A percentile compares a stretch with the other conserved stretches of the same genome.
These are phyloP conservation scores for Rhodotorula sp. DNA, from an alignment of 1,284 basidiomycete genomes.

Conservation along the genomic window DNA sequence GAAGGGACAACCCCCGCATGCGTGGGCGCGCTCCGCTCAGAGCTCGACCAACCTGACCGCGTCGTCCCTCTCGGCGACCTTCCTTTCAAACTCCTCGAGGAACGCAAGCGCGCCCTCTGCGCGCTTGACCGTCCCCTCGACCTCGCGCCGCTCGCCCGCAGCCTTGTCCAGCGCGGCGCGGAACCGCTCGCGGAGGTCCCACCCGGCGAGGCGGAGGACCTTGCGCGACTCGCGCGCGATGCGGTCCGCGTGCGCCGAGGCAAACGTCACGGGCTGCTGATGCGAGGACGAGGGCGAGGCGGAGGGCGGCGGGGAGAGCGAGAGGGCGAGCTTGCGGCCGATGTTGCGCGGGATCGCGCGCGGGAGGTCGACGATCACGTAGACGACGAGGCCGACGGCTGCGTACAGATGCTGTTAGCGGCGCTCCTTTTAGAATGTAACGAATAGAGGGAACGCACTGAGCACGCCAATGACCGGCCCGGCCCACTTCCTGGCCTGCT, in stretches of 20 bases:
- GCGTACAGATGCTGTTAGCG: too few relatives aligned
- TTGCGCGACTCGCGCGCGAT: conserved; percentile 87
- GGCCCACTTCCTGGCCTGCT: conserved; percentile 80
- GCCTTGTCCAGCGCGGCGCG: conserved; percentile 74
- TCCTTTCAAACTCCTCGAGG: conserved; percentile 58
- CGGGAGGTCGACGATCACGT: conserved; percentile 86
- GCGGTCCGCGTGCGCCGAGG: conserved; percentile 69
- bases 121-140: conserved; percentile 71
- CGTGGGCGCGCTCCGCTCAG: not conserved
- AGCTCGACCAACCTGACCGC: conserved; percentile 27
- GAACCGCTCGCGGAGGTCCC: conserved; percentile 87
- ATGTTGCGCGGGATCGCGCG: conserved; percentile 88
- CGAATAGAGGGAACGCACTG: conserved; percentile 35
- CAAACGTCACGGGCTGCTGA: conserved; percentile 58
- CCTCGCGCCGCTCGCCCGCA: conserved; percentile 71
- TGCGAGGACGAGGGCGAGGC: conserved; percentile 43
- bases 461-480: conserved; percentile 78
- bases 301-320: conserved; percentile 55
- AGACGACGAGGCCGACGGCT: conserved; percentile 73
- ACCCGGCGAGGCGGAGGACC: conserved; percentile 86
- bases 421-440: accelerated
- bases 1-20: not conserved
- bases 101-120: conserved; percentile 71
- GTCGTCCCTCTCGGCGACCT: conserved; percentile 34
- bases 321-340: conserved; percentile 65